A percentile compares a stretch with the other conserved stretches of the same genome.
These are phyloP conservation scores for Mortierella sp. DNA, from an alignment of 371 early-diverging fungal species.

Conservation along the genomic window DNA sequence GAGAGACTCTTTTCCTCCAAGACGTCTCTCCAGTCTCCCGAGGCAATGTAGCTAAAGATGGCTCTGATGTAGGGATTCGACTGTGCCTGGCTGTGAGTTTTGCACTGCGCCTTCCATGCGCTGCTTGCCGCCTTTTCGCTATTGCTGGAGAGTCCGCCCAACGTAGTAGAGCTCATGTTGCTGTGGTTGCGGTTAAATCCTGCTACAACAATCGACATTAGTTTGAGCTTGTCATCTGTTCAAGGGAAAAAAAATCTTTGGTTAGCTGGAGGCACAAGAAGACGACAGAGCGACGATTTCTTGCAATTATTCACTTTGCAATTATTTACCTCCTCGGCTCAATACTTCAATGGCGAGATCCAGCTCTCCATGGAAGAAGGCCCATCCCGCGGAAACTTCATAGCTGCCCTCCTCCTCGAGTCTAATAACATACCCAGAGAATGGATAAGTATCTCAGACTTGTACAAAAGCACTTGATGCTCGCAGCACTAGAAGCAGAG, in stretches of 20 bases:
- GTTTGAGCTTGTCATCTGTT: slow-evolving; percentile 79
- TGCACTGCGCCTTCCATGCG: slow-evolving; percentile 77
- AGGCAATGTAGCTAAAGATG: slow-evolving; percentile 84
- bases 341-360: slow-evolving; percentile 83
- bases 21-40: slow-evolving; percentile 81
- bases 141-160: slow-evolving; percentile 40
- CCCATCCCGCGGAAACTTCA: slow-evolving; percentile 89
- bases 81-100: slow-evolving; percentile 72
- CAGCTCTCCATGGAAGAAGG: slow-evolving; percentile 85
- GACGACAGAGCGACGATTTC: too few relatives aligned
- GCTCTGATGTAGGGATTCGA: slow-evolving; percentile 81
- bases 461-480: not conserved
- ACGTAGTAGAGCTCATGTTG: slow-evolving; percentile 32
- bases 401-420: slow-evolving; percentile 77
- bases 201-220: slow-evolving; percentile 85
- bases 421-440: slow-evolving; percentile 35
- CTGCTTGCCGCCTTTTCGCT: slow-evolving; percentile 49
- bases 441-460: not conserved
- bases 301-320: not conserved
- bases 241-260: not conserved
- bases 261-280: not conserved
- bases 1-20: slow-evolving; percentile 70
- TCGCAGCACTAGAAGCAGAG: not conserved
- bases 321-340: slow-evolving; percentile 68
- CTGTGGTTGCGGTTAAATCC: slow-evolving; percentile 62